These are phyloP conservation scores for Luffa acutangula DNA, from an alignment of 306 rosid species.

Conservation along the genomic window DNA sequence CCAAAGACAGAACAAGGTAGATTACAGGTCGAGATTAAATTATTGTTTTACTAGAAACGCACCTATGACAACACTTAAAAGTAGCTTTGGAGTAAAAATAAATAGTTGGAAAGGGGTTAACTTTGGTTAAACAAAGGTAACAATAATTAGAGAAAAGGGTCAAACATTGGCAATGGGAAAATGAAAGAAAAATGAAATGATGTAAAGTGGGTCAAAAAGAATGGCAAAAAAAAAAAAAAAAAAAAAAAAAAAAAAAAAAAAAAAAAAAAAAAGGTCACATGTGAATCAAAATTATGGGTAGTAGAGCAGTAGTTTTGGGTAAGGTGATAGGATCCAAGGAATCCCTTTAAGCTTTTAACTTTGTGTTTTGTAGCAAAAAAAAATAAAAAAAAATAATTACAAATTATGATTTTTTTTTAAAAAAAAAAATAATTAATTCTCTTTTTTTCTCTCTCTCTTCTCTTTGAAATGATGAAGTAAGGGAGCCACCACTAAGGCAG, in stretches of 20 bases:
- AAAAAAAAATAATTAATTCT: neutral
- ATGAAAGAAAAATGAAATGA: neutral
- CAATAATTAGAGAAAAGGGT: slow-evolving; percentile 12
- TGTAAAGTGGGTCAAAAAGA: slow-evolving; percentile 32
- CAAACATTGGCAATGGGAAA: slow-evolving; percentile 24
- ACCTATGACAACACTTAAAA: neutral
- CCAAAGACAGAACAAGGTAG: neutral
- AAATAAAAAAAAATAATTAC: neutral
- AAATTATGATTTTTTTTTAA: too few species aligned
- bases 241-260: too few species aligned
- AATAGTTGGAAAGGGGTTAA: neutral
- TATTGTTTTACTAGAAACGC: neutral
- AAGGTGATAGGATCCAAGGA: slow-evolving; percentile 29
- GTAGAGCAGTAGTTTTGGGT: neutral
- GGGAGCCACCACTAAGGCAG: slow-evolving; percentile 61
- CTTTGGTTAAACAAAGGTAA: slow-evolving; percentile 8
- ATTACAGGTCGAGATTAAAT: neutral
- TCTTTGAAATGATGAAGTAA: slow-evolving; percentile 39
- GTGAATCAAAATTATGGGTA: neutral
- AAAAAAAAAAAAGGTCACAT: too few species aligned
- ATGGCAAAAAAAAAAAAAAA: too few species aligned
- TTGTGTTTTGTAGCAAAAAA: neutral
- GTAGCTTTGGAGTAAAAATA: neutral
- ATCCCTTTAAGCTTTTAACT: slow-evolving; percentile 26
- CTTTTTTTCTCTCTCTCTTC: neutral